Percentiles rank a stretch among this genome's conserved stretches.
These are phyloP conservation scores for Naganishia sp. DNA, from an alignment of 1,284 basidiomycete species.

Conservation along the genomic window DNA sequence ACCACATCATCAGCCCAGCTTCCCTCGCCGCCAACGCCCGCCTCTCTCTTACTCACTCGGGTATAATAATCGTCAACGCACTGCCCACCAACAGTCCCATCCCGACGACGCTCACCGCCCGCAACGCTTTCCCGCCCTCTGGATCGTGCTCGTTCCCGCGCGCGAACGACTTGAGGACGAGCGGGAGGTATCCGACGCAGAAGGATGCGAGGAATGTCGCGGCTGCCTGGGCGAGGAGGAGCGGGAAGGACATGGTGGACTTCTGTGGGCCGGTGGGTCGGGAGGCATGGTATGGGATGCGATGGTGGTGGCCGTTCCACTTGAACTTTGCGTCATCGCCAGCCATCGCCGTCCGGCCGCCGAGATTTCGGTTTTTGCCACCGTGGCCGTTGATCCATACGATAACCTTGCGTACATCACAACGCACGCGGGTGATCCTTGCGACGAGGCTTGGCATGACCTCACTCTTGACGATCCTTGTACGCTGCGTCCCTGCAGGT, in stretches of 20 bases:
- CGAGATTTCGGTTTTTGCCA: too few relatives aligned
- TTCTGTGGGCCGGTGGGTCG: too few relatives aligned
- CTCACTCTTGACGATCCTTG: too few relatives aligned
- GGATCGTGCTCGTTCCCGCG: conserved; percentile 51
- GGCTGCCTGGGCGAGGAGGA: conserved; percentile 64
- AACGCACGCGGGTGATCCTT: too few relatives aligned
- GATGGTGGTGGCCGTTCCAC: too few relatives aligned
- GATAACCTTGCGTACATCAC: too few relatives aligned
- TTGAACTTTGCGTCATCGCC: not conserved
- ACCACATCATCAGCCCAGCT: not conserved
- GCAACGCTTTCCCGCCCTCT: conserved; percentile 24
- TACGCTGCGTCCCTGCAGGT: too few relatives aligned
- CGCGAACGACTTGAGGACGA: conserved; percentile 58
- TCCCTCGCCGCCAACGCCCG: not conserved
- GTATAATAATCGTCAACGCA: conserved; percentile 84
- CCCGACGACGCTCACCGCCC: conserved; percentile 64
- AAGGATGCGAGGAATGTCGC: conserved; percentile 74
- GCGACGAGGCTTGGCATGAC: too few relatives aligned
- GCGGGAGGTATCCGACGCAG: conserved; percentile 69
- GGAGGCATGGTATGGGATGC: not conserved
- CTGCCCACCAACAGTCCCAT: conserved; percentile 86
- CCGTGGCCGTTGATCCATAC: too few relatives aligned
- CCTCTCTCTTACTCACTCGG: conserved; percentile 64
- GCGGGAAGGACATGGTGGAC: conserved; percentile 48
- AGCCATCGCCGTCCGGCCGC: too few relatives aligned